phyloP scores from a whole-genome alignment of 2,329 filamentous ascomycete genomes.

The Coleophoma crateriformis region DNA sequence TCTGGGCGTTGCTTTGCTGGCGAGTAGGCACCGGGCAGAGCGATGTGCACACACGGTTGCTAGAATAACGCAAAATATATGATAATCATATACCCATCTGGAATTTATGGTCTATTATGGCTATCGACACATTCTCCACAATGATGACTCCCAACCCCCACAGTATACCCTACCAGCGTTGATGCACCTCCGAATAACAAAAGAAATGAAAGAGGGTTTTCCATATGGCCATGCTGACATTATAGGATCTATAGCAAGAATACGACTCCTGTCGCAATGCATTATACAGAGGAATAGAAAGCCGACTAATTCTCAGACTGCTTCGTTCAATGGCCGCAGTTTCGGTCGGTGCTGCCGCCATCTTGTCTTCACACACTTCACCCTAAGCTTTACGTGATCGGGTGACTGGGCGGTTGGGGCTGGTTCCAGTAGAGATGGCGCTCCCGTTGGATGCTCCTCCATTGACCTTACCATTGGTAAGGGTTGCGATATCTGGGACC shows the following conservation, averaged over 20 bases:
- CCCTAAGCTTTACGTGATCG: slow-evolving; percentile 28
- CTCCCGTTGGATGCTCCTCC: slow-evolving; percentile 34
- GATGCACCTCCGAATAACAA: slow-evolving; percentile 10
- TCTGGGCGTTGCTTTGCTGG: not conserved
- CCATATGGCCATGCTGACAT: slow-evolving; percentile 12
- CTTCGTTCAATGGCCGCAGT: slow-evolving; percentile 2
- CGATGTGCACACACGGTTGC: not conserved
- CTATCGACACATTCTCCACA: slow-evolving; percentile 8
- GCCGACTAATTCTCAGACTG: slow-evolving; percentile 11
- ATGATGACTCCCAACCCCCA: not conserved
- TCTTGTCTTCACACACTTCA: slow-evolving; percentile 1
- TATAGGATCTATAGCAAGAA: slow-evolving; percentile 12
- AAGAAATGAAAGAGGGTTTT: slow-evolving; percentile 4
- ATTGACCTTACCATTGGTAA: slow-evolving; percentile 26
- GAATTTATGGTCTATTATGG: slow-evolving; percentile 2
- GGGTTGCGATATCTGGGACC: slow-evolving; percentile 24
- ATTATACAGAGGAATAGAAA: slow-evolving; percentile 20
- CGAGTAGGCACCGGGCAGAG: too few relatives aligned
- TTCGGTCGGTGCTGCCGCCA: slow-evolving; percentile 1
- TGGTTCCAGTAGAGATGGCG: slow-evolving; percentile 34
- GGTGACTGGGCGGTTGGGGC: slow-evolving; percentile 21
- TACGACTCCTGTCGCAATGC: slow-evolving; percentile 5
- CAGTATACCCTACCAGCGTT: slow-evolving; percentile 2
- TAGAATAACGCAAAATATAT: not conserved
- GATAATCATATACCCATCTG: slow-evolving; percentile 1